Evolutionary conservation across 441 rosid genomes (phyloP), one percentile per base, ranked within the genome.

Genomic region (Manihot esculenta): DNA sequence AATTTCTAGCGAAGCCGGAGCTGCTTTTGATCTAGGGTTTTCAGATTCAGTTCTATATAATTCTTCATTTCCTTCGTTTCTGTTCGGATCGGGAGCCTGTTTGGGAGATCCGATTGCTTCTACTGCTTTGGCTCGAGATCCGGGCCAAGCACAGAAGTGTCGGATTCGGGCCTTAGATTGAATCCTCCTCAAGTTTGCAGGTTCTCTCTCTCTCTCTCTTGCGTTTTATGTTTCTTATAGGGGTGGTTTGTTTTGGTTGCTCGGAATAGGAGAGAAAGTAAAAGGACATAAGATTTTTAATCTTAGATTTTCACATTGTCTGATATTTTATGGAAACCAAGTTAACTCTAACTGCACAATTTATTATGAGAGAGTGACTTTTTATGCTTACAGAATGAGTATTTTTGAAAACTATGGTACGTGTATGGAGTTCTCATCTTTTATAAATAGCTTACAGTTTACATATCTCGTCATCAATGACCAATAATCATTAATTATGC

Each of bases 121-220:
- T 69, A 71, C 77, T 80, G 85, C 78, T 83, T 86, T 81, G 90
- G 89, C 96, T 91, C 93, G 90, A 85, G 94, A 91, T 93, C 96
- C 88, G 92, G 87, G 98, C 97, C 96, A 88, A 82, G 79, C 62
- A 81, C 87, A 78, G 89, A 76, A 77, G 80, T 74, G 73, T 76
- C 70, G 71, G 80, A 63, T 78, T 84, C 73, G 64, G 74, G 68
- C 69, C 65, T 75, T 3, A 30, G 50, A 23, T 80, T 83, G 50
- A 64, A 62, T 72, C 71, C 61, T 74, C 56, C 65, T 66, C 67
- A 2, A 57, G 74, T 74, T n/a, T 63, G 20, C 54, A n/a, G 56
- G 69, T 69, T 64, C 27, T 51, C 21, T 54, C 17, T 60, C 27
- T 63, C 54, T 27, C 10, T 33, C 7, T 26, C 15, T 61, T 18